phyloP scores from a whole-genome alignment of 768 basidiomycete genomes.

The Hypholoma fasciculare region DNA sequence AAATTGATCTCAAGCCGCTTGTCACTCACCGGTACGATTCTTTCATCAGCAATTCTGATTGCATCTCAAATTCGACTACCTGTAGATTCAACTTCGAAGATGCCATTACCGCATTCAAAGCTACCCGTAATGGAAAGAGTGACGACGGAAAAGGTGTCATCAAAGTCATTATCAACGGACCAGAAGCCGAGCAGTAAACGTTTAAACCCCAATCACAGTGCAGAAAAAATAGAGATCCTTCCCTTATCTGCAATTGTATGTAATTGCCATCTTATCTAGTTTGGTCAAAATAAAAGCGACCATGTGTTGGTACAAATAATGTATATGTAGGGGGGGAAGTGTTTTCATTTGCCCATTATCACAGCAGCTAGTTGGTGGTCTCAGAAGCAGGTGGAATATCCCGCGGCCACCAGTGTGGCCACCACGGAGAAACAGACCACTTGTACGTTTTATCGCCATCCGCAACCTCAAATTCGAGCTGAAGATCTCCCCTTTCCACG shows the following conservation, averaged over 20 bases:
- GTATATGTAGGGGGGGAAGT: too few species aligned
- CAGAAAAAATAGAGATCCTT: too few species aligned
- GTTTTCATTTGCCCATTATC: neutral
- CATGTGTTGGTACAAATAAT: too few species aligned
- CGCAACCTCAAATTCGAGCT: constrained; percentile 38
- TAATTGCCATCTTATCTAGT: too few species aligned
- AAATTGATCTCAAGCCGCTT: constrained; percentile 83
- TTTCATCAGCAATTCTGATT: neutral
- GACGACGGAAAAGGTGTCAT: constrained; percentile 87
- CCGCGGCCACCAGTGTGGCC: constrained; percentile 66
- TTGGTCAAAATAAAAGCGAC: too few species aligned
- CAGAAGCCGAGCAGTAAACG: constrained; percentile 35
- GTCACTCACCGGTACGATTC: constrained; percentile 77
- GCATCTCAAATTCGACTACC: constrained; percentile 1
- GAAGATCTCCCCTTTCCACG: constrained; percentile 46
- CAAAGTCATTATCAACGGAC: constrained; percentile 87
- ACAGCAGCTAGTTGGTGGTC: neutral
- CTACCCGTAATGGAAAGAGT: constrained; percentile 78
- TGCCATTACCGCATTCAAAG: constrained; percentile 78
- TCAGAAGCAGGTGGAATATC: constrained; percentile 3
- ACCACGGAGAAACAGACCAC: constrained; percentile 60
- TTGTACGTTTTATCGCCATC: constrained; percentile 19
- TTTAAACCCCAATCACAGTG: neutral
- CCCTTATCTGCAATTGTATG: too few species aligned
- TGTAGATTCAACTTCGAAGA: constrained; percentile 73